Evolutionary conservation across 345 rosid species (phyloP).

Genomic region (Triadica sebifera): DNA sequence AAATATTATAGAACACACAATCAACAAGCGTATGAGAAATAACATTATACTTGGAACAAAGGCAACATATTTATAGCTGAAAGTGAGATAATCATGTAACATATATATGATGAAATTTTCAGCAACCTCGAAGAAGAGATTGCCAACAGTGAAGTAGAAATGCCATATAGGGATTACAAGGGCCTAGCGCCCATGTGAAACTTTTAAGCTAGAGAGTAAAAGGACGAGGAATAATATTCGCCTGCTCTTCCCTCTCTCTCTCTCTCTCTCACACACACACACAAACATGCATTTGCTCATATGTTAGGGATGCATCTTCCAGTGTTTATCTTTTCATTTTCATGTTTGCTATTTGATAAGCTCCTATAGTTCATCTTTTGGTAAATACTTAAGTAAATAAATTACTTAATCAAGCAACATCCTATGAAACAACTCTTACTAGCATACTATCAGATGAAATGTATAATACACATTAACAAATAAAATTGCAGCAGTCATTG

Average conservation of each 20-base stretch:
- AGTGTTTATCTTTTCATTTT: neutral
- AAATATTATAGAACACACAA: neutral
- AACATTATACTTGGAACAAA: slow-evolving; percentile 1
- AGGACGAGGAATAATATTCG: neutral
- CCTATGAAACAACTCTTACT: neutral
- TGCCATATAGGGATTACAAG: neutral
- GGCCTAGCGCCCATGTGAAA: neutral
- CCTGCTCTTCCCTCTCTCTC: neutral
- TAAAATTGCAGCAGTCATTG: neutral
- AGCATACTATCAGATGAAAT: neutral
- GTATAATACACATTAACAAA: neutral
- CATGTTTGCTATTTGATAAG: neutral
- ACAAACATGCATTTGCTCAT: neutral
- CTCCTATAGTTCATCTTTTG: neutral
- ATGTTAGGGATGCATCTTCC: neutral
- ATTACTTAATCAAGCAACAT: neutral
- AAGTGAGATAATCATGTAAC: neutral
- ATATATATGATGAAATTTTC: neutral
- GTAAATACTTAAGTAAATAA: neutral
- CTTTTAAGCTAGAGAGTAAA: neutral
- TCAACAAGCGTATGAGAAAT: neutral
- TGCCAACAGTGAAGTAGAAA: neutral
- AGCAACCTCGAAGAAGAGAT: neutral
- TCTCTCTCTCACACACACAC: too few species aligned
- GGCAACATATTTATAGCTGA: neutral